Evolutionary conservation across 2,329 filamentous ascomycete species (phyloP), one percentile per base, ranked within the genome.

Genomic region (Fusarium coffeatum): DNA sequence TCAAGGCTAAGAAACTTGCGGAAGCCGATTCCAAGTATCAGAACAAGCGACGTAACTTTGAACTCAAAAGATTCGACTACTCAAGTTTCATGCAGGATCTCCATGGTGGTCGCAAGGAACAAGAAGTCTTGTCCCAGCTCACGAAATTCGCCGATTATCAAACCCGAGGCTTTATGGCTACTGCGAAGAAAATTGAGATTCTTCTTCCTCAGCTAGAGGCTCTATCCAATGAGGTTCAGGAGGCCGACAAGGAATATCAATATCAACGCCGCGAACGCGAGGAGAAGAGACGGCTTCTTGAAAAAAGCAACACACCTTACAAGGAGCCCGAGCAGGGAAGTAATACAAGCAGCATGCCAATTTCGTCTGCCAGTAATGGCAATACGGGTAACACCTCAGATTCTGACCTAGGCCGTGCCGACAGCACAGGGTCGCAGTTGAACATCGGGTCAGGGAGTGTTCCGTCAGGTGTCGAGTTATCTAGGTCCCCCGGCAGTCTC

Each of bases 31-130:
- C 93, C 32, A 99, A 99, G 78, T 99, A 98, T 77, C 95, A 98
- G 79, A 90, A 87, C 47, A 98, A 98, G 83, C 89, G 94, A 71
- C 90, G 93, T 46, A 97, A 94, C 73, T 99, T 99, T 76, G 96
- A 99, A 83, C 86, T 99, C 60, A 98, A 97, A 83, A 91, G 97
- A 12, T 99, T 99, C 76, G 97, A 99, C 80, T 99, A 99, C 79
- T 98, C 95, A 5, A 97, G 93, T 16, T 99, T 98, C 77, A 97
- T 99, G 93, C 95, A 98, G 76, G 96, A 99, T 83, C 86, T 99
- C n/a, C 96, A 98, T 69, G 96, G 96, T 30, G 96, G 96, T n/a
- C 91, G 96, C 68, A 99, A 98, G 79, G 96, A 99, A 76, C 96
- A 98, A 77, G 96, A 99, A 78, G 93, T 99, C 7, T 82, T 99